A percentile compares a stretch with the other conserved stretches of the same genome.
Evolutionary conservation across 495 filamentous ascomycete species (phyloP).

Genomic region (Lentithecium fluviatile): DNA sequence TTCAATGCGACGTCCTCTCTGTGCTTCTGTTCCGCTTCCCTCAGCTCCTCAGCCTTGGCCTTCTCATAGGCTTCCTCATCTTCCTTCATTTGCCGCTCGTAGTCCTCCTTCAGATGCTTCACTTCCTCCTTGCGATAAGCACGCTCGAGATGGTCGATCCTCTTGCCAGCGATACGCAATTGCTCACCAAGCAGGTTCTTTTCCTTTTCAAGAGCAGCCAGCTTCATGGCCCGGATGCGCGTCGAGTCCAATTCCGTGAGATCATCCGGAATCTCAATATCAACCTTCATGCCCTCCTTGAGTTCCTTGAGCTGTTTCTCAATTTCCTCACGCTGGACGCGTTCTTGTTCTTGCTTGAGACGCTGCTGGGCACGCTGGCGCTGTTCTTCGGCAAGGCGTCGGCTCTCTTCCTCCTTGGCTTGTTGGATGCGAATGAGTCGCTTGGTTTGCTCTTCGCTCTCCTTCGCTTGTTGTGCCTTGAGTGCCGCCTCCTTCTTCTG

Average conservation of each 20-base stretch:
- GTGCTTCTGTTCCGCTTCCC: constrained; percentile 81
- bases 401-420: constrained; percentile 79
- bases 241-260: constrained; percentile 82
- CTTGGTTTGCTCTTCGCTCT: constrained; percentile 86
- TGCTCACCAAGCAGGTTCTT: constrained; percentile 92
- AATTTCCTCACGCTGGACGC: constrained; percentile 88
- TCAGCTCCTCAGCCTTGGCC: constrained; percentile 70
- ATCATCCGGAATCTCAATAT: constrained; percentile 68
- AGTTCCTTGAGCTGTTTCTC: constrained; percentile 95
- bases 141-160: constrained; percentile 96
- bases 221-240: constrained; percentile 87
- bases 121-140: constrained; percentile 92
- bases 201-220: constrained; percentile 93
- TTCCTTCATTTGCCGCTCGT: constrained; percentile 74
- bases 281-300: constrained; percentile 74
- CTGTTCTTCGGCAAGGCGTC: constrained; percentile 85
- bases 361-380: constrained; percentile 85
- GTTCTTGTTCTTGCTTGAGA: constrained; percentile 82
- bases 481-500: constrained; percentile 94
- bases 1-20: constrained; percentile 88
- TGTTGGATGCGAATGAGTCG: constrained; percentile 82
- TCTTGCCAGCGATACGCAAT: constrained; percentile 86
- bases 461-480: constrained; percentile 75
- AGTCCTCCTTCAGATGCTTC: constrained; percentile 86
- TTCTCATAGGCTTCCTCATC: constrained; percentile 80